Evolutionary conservation across 805 yeast genomes (phyloP), one percentile per base, ranked within the genome.

Genomic region (Starmerella apicola): DNA sequence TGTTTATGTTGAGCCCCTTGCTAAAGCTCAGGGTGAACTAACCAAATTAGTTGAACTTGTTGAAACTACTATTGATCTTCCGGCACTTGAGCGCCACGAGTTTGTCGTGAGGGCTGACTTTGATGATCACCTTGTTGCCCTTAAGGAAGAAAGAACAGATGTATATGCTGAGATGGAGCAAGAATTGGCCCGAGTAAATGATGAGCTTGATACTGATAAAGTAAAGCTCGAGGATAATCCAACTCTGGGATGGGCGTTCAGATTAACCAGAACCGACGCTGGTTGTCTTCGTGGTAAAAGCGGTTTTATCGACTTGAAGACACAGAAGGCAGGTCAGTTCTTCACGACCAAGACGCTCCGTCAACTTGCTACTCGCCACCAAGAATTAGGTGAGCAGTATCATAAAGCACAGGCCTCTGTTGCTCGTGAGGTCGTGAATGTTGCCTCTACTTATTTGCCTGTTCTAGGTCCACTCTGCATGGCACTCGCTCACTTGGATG

Each of bases 241-340:
- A 46, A 74, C 71, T 21, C 93, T 83, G 58, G 96, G 96, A 17
- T 86, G 95, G 94, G 84, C 95, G 58, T 74, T 88, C 69, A 69
- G 97, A 51, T 71, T 91, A 18, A 91, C 98, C 1, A 72, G 98
- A 58, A 59, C 74, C 41, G 97, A 91, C 54, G 86, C 95, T 2
- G 67, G 79, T 9, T 78, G 81, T 17, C 65, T 91, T 43, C 72
- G 97, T 51, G 72, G 71, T 10, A 62, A 66, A 36, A 58, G 63
- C 1, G 68, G 72, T 29, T 86, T 78, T 56, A 70, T 70, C 37
- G 96, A 91, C 58, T 65, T 88, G 32, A 81, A 85, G 37, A 88
- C 96, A 0, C 93, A 84, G 23, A 91, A 91, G 57, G 94, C 95
- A 2, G 99, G 99, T 42, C 88, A 88, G 4, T 84, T 70, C 58